Percentiles rank a stretch among this genome's conserved stretches.
Evolutionary conservation across 352 stramenopile genomes (phyloP).

Genomic region (Pythium diclinum): DNA sequence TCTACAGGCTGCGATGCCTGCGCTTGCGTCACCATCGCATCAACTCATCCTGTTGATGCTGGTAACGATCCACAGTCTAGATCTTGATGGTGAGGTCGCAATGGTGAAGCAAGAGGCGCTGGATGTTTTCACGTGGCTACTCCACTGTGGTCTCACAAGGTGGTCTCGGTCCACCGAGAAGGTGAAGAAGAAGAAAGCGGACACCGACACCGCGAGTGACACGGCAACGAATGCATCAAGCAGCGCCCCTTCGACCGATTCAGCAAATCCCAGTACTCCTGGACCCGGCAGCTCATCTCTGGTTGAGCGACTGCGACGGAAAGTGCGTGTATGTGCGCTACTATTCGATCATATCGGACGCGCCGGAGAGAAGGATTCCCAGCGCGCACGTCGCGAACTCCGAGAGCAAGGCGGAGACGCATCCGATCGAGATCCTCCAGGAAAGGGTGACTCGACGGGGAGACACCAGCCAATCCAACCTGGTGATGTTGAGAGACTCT

Average conservation of each 20-base stretch:
- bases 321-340: conserved; percentile 32
- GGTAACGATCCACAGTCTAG: background rate
- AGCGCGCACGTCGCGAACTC: background rate
- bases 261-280: background rate
- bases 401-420: background rate
- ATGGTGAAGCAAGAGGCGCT: background rate
- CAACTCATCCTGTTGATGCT: background rate
- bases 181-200: background rate
- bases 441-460: background rate
- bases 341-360: conserved; percentile 23
- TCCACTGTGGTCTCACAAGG: background rate
- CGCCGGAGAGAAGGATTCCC: background rate
- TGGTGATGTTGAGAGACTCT: conserved; percentile 1
- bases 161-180: background rate
- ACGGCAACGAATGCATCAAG: background rate
- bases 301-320: conserved; percentile 32
- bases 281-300: conserved; percentile 13
- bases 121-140: background rate
- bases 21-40: background rate
- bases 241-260: background rate
- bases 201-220: background rate
- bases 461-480: background rate
- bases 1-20: background rate
- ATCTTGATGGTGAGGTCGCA: background rate
- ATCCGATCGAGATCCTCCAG: background rate